Evolutionary conservation across 2,329 filamentous ascomycete genomes (phyloP), one percentile per base, ranked within the genome.

Genomic region (Penicillium frequentans): DNA sequence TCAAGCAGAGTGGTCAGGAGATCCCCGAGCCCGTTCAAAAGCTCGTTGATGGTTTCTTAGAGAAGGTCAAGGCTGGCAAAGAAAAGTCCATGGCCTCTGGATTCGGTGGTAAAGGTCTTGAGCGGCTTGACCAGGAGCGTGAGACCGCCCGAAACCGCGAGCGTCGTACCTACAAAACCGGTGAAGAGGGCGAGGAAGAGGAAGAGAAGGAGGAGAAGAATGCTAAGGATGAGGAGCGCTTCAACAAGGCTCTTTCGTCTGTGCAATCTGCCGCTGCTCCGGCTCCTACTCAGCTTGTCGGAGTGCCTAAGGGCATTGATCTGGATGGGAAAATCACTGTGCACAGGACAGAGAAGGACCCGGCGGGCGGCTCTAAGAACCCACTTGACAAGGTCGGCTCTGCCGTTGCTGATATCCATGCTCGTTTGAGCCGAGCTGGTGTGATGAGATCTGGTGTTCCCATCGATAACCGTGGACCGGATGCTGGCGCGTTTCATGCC

Each of bases 391-490:
- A 90, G 79, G 93, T 95, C 57, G 89, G 89, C 58, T 90, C 90
- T n/a, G 93, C 93, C 5, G 92, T 95, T 66, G 91, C 88, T 66
- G 90, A 89, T 73, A 96, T 99, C 77, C 93, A 96, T 74, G 88
- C 88, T 59, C 91, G 95, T 64, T 84, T 99, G 39, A 93, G 91
- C 69, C 91, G 91, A 66, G 91, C 91, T 33, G 93, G 93, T 35
- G 90, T 95, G 72, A 88, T 97, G 68, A 89, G 95, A 58, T 89
- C 91, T 4, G 95, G 95, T 14, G 93, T 96, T 60, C 92, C 95
- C 8, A 96, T 97, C 71, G 95, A 99, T 79, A 99, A 99, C 79
- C 97, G 97, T 76, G 95, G 95, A 1, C 95, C 95, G 0, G 95
- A 99, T 74, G 95, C 95, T 3, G 95, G 95, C 51, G 92, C 93